A percentile compares a stretch with the other conserved stretches of the same genome.
Conservation (phyloP, 495 filamentous ascomycete genomes). For the Penicillium ucsense region DNA sequence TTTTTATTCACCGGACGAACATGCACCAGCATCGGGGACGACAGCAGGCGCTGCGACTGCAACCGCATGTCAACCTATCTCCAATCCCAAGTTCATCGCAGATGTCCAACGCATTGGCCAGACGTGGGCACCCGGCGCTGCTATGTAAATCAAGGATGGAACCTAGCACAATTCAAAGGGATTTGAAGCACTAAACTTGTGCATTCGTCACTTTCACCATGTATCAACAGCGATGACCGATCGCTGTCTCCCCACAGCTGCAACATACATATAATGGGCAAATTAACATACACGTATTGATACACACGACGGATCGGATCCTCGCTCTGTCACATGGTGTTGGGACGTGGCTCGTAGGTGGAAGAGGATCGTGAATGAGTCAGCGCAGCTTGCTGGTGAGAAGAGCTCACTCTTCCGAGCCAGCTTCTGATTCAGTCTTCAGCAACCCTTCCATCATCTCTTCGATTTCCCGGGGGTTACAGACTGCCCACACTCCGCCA, state of each 20-base stretch:
- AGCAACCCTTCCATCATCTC: constrained; percentile 62
- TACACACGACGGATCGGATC: too few species aligned
- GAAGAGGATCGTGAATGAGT: too few species aligned
- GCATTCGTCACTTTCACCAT: too few species aligned
- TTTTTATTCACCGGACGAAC: constrained; percentile 86
- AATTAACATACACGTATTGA: too few species aligned
- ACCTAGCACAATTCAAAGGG: not conserved
- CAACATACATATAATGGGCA: too few species aligned
- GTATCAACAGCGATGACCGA: too few species aligned
- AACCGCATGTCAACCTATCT: constrained; percentile 52
- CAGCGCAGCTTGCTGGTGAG: too few species aligned
- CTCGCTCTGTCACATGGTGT: too few species aligned
- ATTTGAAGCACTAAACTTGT: too few species aligned
- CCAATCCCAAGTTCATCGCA: constrained; percentile 65
- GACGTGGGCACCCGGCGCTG: constrained; percentile 45
- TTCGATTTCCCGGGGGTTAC: constrained; percentile 71
- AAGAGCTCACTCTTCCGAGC: too few species aligned
- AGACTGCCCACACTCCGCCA: constrained; percentile 90
- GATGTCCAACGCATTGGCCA: constrained; percentile 83
- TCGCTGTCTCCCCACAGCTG: too few species aligned
- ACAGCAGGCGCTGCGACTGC: constrained; percentile 20
- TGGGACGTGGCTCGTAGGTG: too few species aligned
- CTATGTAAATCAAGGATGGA: constrained; percentile 27
- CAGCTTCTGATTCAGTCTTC: constrained; percentile 51
- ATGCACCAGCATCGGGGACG: constrained; percentile 40